Conservation (phyloP, 2,329 filamentous ascomycete species). For the Scedosporium aurantiacum region DNA sequence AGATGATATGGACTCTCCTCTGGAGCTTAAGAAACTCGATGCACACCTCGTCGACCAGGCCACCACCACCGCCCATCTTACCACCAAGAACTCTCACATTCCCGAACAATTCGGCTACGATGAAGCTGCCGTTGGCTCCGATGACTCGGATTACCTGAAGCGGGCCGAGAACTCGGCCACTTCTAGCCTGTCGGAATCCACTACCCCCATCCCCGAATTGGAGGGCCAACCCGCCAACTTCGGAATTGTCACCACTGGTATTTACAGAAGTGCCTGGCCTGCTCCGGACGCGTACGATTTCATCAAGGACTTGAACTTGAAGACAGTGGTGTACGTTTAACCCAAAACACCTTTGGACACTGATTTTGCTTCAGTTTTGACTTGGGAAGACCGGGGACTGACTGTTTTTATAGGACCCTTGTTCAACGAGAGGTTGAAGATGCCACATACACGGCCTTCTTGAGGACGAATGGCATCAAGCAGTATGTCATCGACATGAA, state of each 20-base stretch:
- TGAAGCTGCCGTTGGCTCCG: background rate
- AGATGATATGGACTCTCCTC: background rate
- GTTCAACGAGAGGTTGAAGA: conserved; percentile 50
- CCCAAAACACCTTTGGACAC: background rate
- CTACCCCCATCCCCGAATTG: background rate
- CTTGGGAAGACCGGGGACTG: background rate
- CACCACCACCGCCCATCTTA: background rate
- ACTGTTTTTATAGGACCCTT: conserved; percentile 36
- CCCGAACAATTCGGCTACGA: background rate
- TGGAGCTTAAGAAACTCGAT: background rate
- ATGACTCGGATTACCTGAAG: background rate
- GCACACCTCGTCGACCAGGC: background rate
- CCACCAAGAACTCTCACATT: background rate
- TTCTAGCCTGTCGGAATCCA: background rate
- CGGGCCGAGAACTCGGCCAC: background rate
- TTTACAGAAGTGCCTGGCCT: conserved; percentile 80
- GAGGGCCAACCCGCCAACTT: conserved; percentile 55
- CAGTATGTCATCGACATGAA: conserved; percentile 69
- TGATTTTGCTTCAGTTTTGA: background rate
- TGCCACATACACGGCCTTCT: conserved; percentile 46
- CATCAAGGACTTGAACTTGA: conserved; percentile 56
- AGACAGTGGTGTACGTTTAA: conserved; percentile 55
- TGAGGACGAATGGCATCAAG: conserved; percentile 54
- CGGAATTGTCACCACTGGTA: conserved; percentile 57
- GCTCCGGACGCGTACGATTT: conserved; percentile 58